phyloP scores from a whole-genome alignment of 2,329 filamentous ascomycete genomes.

The Colletotrichum sp. region DNA sequence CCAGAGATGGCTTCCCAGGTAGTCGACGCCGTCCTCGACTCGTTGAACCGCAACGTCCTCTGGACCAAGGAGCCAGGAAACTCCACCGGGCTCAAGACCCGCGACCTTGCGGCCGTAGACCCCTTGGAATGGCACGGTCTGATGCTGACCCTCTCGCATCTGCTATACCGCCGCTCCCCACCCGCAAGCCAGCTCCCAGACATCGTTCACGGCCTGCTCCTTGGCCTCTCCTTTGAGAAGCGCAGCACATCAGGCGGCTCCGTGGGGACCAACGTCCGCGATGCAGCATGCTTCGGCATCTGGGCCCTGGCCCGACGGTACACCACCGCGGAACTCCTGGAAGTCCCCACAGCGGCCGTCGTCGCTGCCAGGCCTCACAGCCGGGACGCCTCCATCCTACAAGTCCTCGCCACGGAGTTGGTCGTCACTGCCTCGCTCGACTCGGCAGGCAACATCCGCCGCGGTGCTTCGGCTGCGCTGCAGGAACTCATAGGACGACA shows the following conservation, averaged over 20 bases:
- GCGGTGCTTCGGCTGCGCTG: constrained; percentile 89
- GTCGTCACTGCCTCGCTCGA: constrained; percentile 85
- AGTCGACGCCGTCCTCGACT: constrained; percentile 84
- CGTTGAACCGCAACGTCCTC: constrained; percentile 63
- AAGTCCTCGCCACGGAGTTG: constrained; percentile 81
- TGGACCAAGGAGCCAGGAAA: constrained; percentile 46
- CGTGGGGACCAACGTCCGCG: constrained; percentile 87
- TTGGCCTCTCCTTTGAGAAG: constrained; percentile 88
- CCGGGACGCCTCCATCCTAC: constrained; percentile 62
- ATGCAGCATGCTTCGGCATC: constrained; percentile 94
- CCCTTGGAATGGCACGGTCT: constrained; percentile 91
- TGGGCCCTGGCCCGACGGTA: constrained; percentile 93
- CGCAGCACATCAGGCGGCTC: constrained; percentile 84
- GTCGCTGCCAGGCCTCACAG: constrained; percentile 42
- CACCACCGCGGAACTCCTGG: constrained; percentile 75
- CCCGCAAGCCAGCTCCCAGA: constrained; percentile 72
- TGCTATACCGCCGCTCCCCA: constrained; percentile 84
- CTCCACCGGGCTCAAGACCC: constrained; percentile 23
- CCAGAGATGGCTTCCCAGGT: constrained; percentile 84
- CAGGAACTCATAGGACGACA: constrained; percentile 95
- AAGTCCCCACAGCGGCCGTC: constrained; percentile 58
- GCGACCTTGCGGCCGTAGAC: constrained; percentile 78
- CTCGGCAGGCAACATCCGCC: constrained; percentile 88
- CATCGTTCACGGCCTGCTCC: constrained; percentile 78
- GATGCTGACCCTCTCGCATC: constrained; percentile 84